Evolutionary conservation across 108 stramenopile genomes (phyloP).

Genomic region (Nitzschia inconspicua): DNA sequence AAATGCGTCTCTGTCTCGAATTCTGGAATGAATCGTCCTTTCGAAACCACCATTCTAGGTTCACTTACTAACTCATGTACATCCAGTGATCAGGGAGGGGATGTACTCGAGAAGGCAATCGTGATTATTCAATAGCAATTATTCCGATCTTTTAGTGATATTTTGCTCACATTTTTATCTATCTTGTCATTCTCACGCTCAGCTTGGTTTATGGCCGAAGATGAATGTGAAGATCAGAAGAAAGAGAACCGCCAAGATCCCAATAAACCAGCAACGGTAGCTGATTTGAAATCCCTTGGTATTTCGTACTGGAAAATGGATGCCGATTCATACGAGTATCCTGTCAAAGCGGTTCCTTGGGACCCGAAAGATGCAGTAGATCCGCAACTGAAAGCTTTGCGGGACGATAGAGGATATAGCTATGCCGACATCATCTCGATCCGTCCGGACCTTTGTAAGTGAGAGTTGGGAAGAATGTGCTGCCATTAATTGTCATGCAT

Average conservation of each 20-base stretch:
- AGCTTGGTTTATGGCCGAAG: conserved; percentile 76
- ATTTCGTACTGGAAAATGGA: conserved; percentile 87
- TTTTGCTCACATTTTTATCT: too few species aligned
- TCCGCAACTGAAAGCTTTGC: conserved; percentile 59
- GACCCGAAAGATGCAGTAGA: conserved; percentile 80
- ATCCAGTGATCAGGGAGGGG: too few species aligned
- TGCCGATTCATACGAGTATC: conserved; percentile 66
- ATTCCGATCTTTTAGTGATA: too few species aligned
- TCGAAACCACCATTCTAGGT: neutral
- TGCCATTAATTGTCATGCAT: neutral
- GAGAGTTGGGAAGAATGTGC: conserved; percentile 32
- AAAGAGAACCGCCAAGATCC: conserved; percentile 55
- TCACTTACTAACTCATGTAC: too few species aligned
- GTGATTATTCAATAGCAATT: too few species aligned
- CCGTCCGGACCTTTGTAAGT: conserved; percentile 89
- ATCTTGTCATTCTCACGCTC: too few species aligned
- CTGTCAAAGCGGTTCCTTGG: conserved; percentile 78
- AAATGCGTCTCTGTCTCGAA: neutral
- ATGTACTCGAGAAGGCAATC: too few species aligned
- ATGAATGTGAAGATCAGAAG: conserved; percentile 62
- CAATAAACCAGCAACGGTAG: conserved; percentile 62
- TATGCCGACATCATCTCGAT: conserved; percentile 93
- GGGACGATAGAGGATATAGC: conserved; percentile 65
- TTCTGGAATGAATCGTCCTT: neutral
- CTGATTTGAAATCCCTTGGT: conserved; percentile 51